Base-by-base conservation (phyloP, 2,329 filamentous ascomycete species). In the Ilyonectria sp. region DNA sequence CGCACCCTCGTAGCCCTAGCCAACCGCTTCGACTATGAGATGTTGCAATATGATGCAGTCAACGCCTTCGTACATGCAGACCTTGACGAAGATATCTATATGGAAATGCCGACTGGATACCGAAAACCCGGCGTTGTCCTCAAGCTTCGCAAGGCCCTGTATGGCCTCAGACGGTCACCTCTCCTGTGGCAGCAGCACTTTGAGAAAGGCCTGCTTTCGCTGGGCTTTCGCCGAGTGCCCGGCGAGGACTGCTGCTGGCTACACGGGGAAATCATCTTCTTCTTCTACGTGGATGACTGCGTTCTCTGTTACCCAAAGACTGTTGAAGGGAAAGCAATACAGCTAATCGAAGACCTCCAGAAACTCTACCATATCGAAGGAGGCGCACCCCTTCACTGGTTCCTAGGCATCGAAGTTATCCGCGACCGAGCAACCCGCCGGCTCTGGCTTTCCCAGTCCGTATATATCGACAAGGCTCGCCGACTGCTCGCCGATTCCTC, bases 31-130 rank as follows among this genome's bases (percentile, higher is more conserved):
- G 26, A 53, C 13, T 33, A 31, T n/a, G n/a, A 53, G 49, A 26
- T 53, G 15, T 31, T 53, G n/a, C n/a, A 53, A 33, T 53, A 53
- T 31, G n/a, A 55, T 37, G 19, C n/a, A 17, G 33, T 55, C 11
- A 55, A 55, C 23, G n/a, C 33, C 1, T 55, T 55, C 23, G 23
- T 55, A 26, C 10, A 43, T 26, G 23, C 23, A 9, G 6, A 19
- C n/a, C 17, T 55, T 17, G 13, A 55, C 8, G 21, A 33, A 21
- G 33, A 40, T 11, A 33, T 55, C 8, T 55, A 19, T 26, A 55
- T 55, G n/a, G 31, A 43, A 37, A 40, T 55, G n/a, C 33, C 23
- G 13, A 35, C 33, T 10, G 23, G 33, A 11, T 40, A 23, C 10
- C 6, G 33, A 37, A 23, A 40, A 33, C n/a, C n/a, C 9, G n/a